Conservation (phyloP, 2,329 filamentous ascomycete genomes). For the Monosporascus sp. region DNA sequence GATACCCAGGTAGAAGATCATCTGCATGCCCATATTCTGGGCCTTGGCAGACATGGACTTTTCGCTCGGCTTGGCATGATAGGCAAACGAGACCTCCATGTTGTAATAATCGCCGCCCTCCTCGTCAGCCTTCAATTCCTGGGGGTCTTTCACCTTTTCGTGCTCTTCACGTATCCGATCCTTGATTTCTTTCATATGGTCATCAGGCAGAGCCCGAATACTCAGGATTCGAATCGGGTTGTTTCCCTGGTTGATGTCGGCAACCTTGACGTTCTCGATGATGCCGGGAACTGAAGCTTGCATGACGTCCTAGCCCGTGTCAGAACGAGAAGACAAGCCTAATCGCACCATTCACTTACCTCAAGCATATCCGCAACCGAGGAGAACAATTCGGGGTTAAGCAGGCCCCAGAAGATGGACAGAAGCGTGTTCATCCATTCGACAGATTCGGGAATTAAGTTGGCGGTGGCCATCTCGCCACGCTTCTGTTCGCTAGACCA, state of each 20-base stretch:
- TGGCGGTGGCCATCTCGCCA: conserved; percentile 79
- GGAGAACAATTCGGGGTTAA: conserved; percentile 95
- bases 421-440: conserved; percentile 94
- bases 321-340: not conserved
- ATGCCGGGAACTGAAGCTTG: conserved; percentile 86
- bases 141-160: conserved; percentile 73
- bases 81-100: conserved; percentile 82
- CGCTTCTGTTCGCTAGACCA: conserved; percentile 84
- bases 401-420: conserved; percentile 78
- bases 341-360: conserved; percentile 15
- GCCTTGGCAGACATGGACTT: conserved; percentile 72
- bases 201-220: conserved; percentile 77
- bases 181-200: conserved; percentile 75
- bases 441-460: conserved; percentile 87
- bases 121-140: conserved; percentile 83
- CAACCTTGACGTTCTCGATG: conserved; percentile 91
- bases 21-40: conserved; percentile 93
- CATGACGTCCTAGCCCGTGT: conserved; percentile 69
- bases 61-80: conserved; percentile 75
- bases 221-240: conserved; percentile 88
- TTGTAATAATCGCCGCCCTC: conserved; percentile 93
- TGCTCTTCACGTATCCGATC: conserved; percentile 74
- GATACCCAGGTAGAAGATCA: conserved; percentile 89
- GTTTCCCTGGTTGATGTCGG: conserved; percentile 88
- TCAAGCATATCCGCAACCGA: conserved; percentile 86